Evolutionary conservation across 805 yeast genomes (phyloP).

Genomic region (Vanderwaltozyma tropicalis): DNA sequence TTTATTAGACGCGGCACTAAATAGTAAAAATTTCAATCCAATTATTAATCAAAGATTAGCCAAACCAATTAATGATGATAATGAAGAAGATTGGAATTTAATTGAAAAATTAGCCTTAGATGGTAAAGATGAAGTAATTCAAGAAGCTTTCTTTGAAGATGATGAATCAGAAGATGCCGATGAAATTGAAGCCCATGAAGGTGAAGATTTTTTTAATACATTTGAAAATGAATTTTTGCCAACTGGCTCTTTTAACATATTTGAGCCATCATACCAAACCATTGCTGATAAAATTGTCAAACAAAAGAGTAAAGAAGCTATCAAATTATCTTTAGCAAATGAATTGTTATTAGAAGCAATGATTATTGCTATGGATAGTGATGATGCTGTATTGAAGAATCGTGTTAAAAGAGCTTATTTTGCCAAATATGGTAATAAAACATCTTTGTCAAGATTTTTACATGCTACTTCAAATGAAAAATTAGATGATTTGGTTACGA

Average conservation of each 20-base stretch:
- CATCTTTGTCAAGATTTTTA: conserved; percentile 60
- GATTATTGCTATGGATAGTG: conserved; percentile 61
- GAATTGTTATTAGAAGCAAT: conserved; percentile 69
- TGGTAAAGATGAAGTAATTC: conserved; percentile 43
- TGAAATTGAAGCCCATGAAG: conserved; percentile 17
- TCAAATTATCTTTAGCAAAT: conserved; percentile 50
- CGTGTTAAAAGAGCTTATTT: conserved; percentile 70
- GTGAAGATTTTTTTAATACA: conserved; percentile 30
- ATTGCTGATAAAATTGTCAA: conserved; percentile 44
- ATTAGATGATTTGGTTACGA: conserved; percentile 59
- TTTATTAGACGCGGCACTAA: conserved; percentile 46
- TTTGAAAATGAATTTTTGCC: conserved; percentile 35
- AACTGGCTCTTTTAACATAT: conserved; percentile 41
- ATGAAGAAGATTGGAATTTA: conserved; percentile 58
- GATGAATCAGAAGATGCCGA: conserved; percentile 8
- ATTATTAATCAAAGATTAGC: conserved; percentile 45
- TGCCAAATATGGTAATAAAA: conserved; percentile 37
- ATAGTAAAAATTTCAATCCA: conserved; percentile 40
- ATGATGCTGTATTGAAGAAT: conserved; percentile 46
- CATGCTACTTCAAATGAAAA: conserved; percentile 49
- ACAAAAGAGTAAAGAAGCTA: conserved; percentile 59
- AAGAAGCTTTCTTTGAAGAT: conserved; percentile 31
- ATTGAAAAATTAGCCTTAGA: conserved; percentile 40
- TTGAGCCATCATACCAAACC: conserved; percentile 35
- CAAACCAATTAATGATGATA: conserved; percentile 30